Percentiles rank a stretch among this genome's conserved stretches.
Conservation (phyloP, 768 basidiomycete species). For the Psilocybe subaeruginosa region DNA sequence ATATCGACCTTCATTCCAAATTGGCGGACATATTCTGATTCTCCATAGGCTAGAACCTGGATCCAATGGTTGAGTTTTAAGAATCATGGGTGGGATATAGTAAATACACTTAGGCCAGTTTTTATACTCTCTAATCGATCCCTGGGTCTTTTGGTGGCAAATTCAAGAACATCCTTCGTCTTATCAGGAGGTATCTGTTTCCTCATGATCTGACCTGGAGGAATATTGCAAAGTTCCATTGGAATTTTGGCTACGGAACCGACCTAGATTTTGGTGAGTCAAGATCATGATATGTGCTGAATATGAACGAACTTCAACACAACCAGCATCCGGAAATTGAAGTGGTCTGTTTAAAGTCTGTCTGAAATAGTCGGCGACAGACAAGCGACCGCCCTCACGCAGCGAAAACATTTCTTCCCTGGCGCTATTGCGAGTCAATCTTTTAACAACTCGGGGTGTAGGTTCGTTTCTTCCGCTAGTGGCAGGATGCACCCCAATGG, state of each 20-base stretch:
- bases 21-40: conserved; percentile 73
- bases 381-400: conserved; percentile 56
- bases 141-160: conserved; percentile 67
- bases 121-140: conserved; percentile 64
- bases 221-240: conserved; percentile 66
- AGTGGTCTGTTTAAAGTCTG: conserved; percentile 54
- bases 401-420: conserved; percentile 55
- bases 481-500: conserved; percentile 24
- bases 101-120: conserved; percentile 53
- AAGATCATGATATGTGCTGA: neutral
- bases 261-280: conserved; percentile 41
- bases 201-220: conserved; percentile 71
- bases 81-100: neutral
- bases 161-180: conserved; percentile 67
- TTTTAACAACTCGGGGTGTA: conserved; percentile 64
- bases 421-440: conserved; percentile 57
- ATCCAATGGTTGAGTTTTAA: neutral
- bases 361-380: conserved; percentile 65
- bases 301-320: conserved; percentile 58
- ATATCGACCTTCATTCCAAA: conserved; percentile 70
- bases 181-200: conserved; percentile 75
- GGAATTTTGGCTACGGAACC: conserved; percentile 69
- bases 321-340: conserved; percentile 63
- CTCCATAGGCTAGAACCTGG: conserved; percentile 67
- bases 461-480: conserved; percentile 28